Conservation (phyloP, 345 rosid genomes). For the Eucalyptus tenuipes region DNA sequence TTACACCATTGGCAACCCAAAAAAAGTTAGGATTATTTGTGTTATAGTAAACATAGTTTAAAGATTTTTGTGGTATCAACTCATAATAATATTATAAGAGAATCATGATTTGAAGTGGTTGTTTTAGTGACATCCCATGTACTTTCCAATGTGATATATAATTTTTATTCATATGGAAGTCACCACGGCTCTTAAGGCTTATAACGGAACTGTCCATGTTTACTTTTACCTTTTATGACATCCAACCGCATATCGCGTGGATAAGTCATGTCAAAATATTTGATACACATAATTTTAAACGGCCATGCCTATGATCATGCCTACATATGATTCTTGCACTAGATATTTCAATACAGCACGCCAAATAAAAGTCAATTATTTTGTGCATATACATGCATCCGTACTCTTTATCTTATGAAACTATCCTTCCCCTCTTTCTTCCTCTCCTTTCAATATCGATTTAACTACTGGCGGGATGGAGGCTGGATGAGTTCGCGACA, state of each 20-base stretch:
- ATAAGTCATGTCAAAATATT: background rate
- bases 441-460: too few species aligned
- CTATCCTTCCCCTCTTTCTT: background rate
- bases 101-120: background rate
- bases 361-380: background rate
- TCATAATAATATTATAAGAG: background rate
- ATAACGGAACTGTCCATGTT: background rate
- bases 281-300: background rate
- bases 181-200: background rate
- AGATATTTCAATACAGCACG: background rate
- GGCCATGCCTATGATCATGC: background rate
- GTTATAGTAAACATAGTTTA: too few species aligned
- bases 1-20: too few species aligned
- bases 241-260: background rate
- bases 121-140: too few species aligned
- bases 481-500: background rate
- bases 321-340: background rate
- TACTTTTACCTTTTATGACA: background rate
- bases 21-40: too few species aligned
- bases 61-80: too few species aligned
- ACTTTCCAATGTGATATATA: background rate
- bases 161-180: background rate
- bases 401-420: too few species aligned
- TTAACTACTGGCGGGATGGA: background rate
- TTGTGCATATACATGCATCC: background rate